A percentile compares a stretch with the other conserved stretches of the same genome.
These are phyloP conservation scores for Fraxinus pennsylvanica DNA, from an alignment of 257 asterid genomes.

Conservation along the genomic window DNA sequence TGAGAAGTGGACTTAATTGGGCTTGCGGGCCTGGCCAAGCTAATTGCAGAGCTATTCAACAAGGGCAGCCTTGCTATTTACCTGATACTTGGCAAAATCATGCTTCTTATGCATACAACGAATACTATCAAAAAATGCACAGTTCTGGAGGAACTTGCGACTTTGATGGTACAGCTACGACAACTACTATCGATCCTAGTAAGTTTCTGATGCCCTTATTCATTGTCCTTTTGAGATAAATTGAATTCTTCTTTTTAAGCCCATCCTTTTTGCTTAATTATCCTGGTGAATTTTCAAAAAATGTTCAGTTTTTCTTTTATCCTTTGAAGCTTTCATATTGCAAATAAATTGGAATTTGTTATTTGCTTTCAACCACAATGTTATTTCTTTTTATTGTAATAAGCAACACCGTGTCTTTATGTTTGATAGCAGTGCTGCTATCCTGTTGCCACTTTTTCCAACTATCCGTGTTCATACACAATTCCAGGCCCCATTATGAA, in stretches of 20 bases:
- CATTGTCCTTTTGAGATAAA: background rate
- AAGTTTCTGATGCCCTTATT: slow-evolving; percentile 34
- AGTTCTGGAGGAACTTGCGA: slow-evolving; percentile 77
- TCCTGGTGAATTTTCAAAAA: background rate
- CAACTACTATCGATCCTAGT: slow-evolving; percentile 71
- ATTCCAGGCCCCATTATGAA: no score
- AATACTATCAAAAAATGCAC: slow-evolving; percentile 73
- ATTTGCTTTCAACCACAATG: no score
- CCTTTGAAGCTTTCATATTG: background rate
- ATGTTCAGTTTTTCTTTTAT: background rate
- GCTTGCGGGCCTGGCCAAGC: slow-evolving; percentile 92
- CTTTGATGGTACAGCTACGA: slow-evolving; percentile 72
- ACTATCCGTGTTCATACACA: no score
- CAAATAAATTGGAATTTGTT: no score
- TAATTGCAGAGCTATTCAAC: slow-evolving; percentile 67
- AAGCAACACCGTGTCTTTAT: no score
- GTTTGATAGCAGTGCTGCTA: no score
- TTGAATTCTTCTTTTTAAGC: background rate
- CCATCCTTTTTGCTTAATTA: background rate
- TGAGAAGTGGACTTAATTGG: slow-evolving; percentile 72
- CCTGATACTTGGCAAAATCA: slow-evolving; percentile 70
- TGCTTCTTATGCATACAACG: slow-evolving; percentile 88
- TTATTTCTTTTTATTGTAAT: no score
- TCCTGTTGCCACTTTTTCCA: no score
- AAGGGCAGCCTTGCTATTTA: slow-evolving; percentile 68